Evolutionary conservation across 2,329 filamentous ascomycete genomes (phyloP).

Genomic region (Diaporthe citri): DNA sequence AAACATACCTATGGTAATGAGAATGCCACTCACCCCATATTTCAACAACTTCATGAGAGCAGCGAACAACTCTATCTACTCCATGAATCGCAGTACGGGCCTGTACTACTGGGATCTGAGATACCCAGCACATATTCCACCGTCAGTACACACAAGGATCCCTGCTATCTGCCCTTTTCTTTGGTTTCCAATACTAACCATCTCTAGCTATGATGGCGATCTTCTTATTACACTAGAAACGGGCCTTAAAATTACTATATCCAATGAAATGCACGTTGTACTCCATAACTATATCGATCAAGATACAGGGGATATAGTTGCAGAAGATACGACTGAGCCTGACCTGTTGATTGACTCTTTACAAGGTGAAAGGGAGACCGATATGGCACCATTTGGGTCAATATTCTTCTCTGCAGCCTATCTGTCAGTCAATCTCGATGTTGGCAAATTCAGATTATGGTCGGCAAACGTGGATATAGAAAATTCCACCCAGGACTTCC

Average conservation of each 20-base stretch:
- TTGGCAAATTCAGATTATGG: slow-evolving; percentile 31
- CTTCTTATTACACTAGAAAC: background rate
- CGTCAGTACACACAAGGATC: background rate
- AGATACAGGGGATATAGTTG: background rate
- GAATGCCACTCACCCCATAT: background rate
- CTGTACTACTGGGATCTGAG: background rate
- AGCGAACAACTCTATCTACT: background rate
- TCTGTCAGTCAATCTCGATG: slow-evolving; percentile 27
- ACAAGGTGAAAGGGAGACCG: background rate
- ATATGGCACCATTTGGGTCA: background rate
- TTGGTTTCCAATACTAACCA: background rate
- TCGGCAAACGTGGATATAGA: background rate
- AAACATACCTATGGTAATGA: background rate
- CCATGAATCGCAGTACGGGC: background rate
- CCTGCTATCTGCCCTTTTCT: background rate
- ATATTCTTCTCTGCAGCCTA: slow-evolving; percentile 28
- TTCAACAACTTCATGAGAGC: background rate
- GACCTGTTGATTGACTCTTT: background rate
- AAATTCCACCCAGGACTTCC: background rate
- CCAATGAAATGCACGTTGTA: background rate
- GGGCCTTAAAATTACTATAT: background rate
- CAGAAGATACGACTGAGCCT: background rate
- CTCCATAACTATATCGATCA: background rate
- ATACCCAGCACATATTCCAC: background rate
- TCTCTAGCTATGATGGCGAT: background rate